Evolutionary conservation across 768 basidiomycete species (phyloP).

Genomic region (Butyriboletus loyo): DNA sequence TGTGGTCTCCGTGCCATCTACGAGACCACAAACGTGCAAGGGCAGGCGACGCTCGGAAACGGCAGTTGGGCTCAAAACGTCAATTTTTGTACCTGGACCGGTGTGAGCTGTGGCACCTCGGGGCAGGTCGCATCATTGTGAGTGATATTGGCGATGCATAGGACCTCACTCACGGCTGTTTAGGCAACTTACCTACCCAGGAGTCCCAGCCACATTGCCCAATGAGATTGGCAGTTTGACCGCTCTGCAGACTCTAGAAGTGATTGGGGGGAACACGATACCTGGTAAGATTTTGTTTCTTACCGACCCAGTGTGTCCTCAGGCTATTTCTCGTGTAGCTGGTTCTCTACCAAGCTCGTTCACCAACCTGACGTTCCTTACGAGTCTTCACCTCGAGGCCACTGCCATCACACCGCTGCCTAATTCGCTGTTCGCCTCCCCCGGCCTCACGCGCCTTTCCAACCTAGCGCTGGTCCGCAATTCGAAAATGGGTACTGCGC

Average conservation of each 20-base stretch:
- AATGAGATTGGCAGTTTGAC: slow-evolving; percentile 40
- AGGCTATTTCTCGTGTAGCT: slow-evolving; percentile 23
- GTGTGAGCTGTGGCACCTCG: slow-evolving; percentile 41
- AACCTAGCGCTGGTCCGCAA: slow-evolving; percentile 41
- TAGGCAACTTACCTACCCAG: slow-evolving; percentile 44
- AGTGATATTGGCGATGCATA: slow-evolving; percentile 14
- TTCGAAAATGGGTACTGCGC: slow-evolving; percentile 34
- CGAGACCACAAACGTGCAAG: slow-evolving; percentile 35
- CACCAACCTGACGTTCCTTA: slow-evolving; percentile 34
- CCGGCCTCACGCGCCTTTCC: slow-evolving; percentile 31
- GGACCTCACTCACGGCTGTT: neutral
- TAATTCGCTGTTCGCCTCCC: slow-evolving; percentile 32
- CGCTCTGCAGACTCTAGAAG: slow-evolving; percentile 35
- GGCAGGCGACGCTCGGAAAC: slow-evolving; percentile 38
- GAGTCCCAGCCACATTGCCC: slow-evolving; percentile 44
- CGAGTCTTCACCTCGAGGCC: slow-evolving; percentile 40
- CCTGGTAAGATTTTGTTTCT: slow-evolving; percentile 36
- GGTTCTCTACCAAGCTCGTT: slow-evolving; percentile 42
- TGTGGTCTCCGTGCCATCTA: slow-evolving; percentile 46
- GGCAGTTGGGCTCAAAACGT: slow-evolving; percentile 45
- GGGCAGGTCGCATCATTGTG: slow-evolving; percentile 43
- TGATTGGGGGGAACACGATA: slow-evolving; percentile 40
- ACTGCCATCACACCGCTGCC: slow-evolving; percentile 39
- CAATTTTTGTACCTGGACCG: slow-evolving; percentile 46
- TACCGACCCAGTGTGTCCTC: neutral